Conservation (phyloP, 371 early-diverging fungal genomes). For the Mycotypha africana region DNA sequence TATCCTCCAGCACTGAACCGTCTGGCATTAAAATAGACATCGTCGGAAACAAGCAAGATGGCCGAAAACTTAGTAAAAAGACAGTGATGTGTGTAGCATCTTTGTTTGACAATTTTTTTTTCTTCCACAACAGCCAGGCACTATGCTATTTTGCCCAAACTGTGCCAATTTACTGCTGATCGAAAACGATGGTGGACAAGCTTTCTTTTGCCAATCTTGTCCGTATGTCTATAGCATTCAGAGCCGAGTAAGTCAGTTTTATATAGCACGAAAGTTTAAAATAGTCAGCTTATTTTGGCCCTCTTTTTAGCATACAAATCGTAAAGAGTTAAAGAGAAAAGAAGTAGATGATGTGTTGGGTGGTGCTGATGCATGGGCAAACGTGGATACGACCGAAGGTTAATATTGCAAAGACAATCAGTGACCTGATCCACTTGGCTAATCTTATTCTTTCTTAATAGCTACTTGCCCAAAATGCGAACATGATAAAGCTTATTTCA, state of each 20-base stretch:
- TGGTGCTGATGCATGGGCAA: constrained; percentile 88
- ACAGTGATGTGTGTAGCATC: too few relatives aligned
- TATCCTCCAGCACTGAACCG: too few relatives aligned
- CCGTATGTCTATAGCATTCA: constrained; percentile 77
- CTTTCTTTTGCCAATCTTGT: constrained; percentile 86
- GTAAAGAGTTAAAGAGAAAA: constrained; percentile 70
- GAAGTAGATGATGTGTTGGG: constrained; percentile 93
- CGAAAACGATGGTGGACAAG: constrained; percentile 61
- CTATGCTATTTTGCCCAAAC: constrained; percentile 84
- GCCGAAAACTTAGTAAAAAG: too few relatives aligned
- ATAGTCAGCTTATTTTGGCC: neutral
- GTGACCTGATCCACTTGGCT: neutral
- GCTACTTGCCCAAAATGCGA: constrained; percentile 88
- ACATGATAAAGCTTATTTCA: constrained; percentile 82
- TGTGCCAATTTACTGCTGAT: constrained; percentile 83
- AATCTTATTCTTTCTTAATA: constrained; percentile 8
- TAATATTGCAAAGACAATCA: constrained; percentile 3
- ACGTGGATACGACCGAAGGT: constrained; percentile 88
- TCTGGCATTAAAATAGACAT: too few relatives aligned
- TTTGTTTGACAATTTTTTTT: neutral
- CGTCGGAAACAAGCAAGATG: too few relatives aligned
- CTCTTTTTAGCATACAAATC: constrained; percentile 38
- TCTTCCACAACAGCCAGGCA: constrained; percentile 38
- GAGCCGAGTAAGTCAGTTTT: constrained; percentile 44
- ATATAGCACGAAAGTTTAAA: too few relatives aligned